phyloP scores from a whole-genome alignment of 2,329 filamentous ascomycete genomes.

The Microascus cirrosus region DNA sequence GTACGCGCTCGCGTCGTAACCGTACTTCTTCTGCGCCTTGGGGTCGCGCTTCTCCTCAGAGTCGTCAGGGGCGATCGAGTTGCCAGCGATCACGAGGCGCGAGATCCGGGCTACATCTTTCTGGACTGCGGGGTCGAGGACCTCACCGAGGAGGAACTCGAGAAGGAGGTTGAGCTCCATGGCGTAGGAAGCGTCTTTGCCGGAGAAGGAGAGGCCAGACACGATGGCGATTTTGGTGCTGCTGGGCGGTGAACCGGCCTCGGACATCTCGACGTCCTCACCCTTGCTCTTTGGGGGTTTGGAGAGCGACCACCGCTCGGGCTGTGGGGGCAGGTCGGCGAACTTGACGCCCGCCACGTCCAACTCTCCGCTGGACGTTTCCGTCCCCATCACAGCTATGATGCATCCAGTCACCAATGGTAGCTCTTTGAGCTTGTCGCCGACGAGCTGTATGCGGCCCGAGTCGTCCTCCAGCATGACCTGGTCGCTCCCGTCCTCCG shows the following conservation, averaged over 20 bases:
- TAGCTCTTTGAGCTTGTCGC: slow-evolving; percentile 53
- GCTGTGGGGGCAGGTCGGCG: slow-evolving; percentile 75
- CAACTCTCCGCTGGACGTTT: slow-evolving; percentile 85
- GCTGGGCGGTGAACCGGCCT: slow-evolving; percentile 16
- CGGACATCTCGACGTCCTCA: slow-evolving; percentile 46
- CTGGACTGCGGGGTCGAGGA: slow-evolving; percentile 50
- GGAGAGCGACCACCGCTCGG: slow-evolving; percentile 64
- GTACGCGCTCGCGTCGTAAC: slow-evolving; percentile 83
- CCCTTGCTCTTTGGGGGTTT: slow-evolving; percentile 26
- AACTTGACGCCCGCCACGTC: slow-evolving; percentile 85
- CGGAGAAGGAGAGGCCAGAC: slow-evolving; percentile 77
- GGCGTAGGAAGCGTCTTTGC: slow-evolving; percentile 58
- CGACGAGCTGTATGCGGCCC: slow-evolving; percentile 71
- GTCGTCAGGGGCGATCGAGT: slow-evolving; percentile 62
- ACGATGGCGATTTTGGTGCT: slow-evolving; percentile 64
- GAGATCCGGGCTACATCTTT: slow-evolving; percentile 56
- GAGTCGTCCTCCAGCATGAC: slow-evolving; percentile 95
- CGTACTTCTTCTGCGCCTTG: slow-evolving; percentile 65
- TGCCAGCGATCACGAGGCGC: slow-evolving; percentile 81
- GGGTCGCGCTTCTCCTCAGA: slow-evolving; percentile 32
- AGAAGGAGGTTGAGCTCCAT: slow-evolving; percentile 66
- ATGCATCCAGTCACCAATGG: slow-evolving; percentile 87
- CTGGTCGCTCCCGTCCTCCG: slow-evolving; percentile 46
- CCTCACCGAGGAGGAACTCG: slow-evolving; percentile 83
- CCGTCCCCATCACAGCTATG: slow-evolving; percentile 86